Percentiles rank a stretch among this genome's conserved stretches.
Conservation (phyloP, 352 stramenopile species). For the Globisporangium takayamanum region DNA sequence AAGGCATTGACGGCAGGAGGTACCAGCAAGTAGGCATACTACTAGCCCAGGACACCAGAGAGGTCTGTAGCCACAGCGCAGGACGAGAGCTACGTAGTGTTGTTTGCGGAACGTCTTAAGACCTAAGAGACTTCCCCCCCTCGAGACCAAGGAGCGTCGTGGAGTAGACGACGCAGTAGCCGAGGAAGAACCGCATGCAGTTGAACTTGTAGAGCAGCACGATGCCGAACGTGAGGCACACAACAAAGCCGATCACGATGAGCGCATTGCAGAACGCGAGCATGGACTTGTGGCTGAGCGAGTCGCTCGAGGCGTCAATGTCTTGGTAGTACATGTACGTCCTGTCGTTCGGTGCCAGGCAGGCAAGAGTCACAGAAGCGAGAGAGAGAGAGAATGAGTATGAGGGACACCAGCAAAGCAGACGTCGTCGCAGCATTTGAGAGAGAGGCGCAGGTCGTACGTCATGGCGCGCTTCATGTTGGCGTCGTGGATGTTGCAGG, state of each 20-base stretch:
- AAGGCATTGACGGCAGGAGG: no score
- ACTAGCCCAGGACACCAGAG: no score
- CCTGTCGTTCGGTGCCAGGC: constrained; percentile 15
- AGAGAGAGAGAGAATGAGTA: not conserved
- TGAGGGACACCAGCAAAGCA: not conserved
- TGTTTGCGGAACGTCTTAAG: no score
- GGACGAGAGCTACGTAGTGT: no score
- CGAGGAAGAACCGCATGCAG: constrained; percentile 65
- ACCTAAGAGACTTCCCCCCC: no score
- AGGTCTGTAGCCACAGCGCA: no score
- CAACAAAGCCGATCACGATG: constrained; percentile 77
- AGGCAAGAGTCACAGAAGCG: not conserved
- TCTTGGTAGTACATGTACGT: constrained; percentile 81
- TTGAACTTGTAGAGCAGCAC: constrained; percentile 84
- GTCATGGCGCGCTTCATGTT: constrained; percentile 47
- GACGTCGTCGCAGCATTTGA: not conserved
- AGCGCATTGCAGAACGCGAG: constrained; percentile 72
- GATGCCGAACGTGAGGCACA: constrained; percentile 66
- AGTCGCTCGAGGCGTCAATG: constrained; percentile 40
- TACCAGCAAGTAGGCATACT: no score
- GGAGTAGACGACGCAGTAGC: constrained; percentile 78
- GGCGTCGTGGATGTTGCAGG: constrained; percentile 37
- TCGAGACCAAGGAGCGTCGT: constrained; percentile 55
- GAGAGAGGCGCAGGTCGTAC: constrained; percentile 17
- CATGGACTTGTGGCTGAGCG: constrained; percentile 36